Conservation (phyloP, 441 rosid genomes). For the Euphorbia corollata region DNA sequence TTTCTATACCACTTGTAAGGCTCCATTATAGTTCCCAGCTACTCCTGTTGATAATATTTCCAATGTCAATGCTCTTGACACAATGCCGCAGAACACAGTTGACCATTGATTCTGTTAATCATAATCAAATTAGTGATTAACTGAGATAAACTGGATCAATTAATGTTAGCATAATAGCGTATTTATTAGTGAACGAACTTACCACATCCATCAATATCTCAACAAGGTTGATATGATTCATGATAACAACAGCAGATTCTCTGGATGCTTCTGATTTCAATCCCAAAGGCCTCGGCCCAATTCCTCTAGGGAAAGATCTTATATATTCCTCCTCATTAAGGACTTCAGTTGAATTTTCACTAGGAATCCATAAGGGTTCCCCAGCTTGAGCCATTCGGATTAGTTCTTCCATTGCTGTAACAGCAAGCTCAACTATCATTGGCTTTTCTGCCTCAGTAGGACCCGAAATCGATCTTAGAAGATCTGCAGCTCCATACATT, state of each 20-base stretch:
- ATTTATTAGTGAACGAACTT: conserved; percentile 8
- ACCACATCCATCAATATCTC: conserved; percentile 99
- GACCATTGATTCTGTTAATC: conserved; percentile 70
- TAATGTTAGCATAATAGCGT: not conserved
- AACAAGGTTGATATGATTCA: conserved; percentile 81
- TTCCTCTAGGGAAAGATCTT: conserved; percentile 66
- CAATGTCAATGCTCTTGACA: conserved; percentile 75
- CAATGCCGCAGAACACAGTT: conserved; percentile 73
- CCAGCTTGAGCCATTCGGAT: conserved; percentile 72
- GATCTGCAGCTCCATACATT: conserved; percentile 53
- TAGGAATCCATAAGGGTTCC: conserved; percentile 70
- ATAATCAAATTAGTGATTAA: conserved; percentile 3
- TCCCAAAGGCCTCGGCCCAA: conserved; percentile 66
- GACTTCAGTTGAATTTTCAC: conserved; percentile 34
- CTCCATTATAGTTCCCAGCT: conserved; percentile 95
- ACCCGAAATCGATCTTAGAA: conserved; percentile 48
- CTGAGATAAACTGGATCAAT: not conserved
- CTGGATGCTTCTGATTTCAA: conserved; percentile 80
- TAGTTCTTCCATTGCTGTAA: conserved; percentile 96
- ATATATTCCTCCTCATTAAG: conserved; percentile 76
- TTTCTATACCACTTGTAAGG: conserved; percentile 81
- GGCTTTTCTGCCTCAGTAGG: conserved; percentile 88
- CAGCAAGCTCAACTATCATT: conserved; percentile 84
- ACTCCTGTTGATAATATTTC: conserved; percentile 94
- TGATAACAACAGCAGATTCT: conserved; percentile 73